Evolutionary conservation across 2,329 filamentous ascomycete genomes (phyloP).

Genomic region (Ophiostoma perfectum): DNA sequence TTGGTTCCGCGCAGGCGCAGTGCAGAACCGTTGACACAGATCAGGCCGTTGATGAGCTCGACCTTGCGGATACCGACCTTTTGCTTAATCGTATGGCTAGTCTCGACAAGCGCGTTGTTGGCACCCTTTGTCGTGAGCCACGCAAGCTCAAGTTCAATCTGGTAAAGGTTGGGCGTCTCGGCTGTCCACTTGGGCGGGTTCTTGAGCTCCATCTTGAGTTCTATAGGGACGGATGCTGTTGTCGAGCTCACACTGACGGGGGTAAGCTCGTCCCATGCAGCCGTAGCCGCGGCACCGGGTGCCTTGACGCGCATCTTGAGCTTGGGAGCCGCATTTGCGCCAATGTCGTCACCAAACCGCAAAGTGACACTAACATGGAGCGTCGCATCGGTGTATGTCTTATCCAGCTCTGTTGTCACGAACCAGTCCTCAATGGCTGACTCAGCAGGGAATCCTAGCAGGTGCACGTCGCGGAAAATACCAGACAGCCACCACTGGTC

Average conservation of each 20-base stretch:
- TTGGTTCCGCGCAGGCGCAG: constrained; percentile 61
- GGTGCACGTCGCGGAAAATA: constrained; percentile 62
- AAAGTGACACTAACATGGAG: constrained; percentile 47
- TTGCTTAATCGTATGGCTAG: constrained; percentile 43
- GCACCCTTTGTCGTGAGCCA: constrained; percentile 16
- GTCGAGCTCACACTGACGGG: background rate
- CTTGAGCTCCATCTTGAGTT: constrained; percentile 40
- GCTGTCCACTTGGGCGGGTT: constrained; percentile 64
- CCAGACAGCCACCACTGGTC: constrained; percentile 65
- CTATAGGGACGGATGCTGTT: constrained; percentile 7
- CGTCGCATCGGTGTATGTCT: constrained; percentile 45
- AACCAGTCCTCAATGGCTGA: constrained; percentile 53
- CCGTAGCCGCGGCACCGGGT: background rate
- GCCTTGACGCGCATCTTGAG: constrained; percentile 30
- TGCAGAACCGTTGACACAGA: constrained; percentile 57
- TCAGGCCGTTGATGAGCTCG: constrained; percentile 55
- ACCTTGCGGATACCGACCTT: constrained; percentile 59
- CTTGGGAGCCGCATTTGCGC: constrained; percentile 35
- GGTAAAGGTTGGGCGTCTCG: constrained; percentile 59
- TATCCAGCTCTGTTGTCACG: constrained; percentile 50
- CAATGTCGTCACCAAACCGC: constrained; percentile 28
- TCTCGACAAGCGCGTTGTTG: constrained; percentile 15
- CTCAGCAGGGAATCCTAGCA: constrained; percentile 51
- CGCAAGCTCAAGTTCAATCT: constrained; percentile 42
- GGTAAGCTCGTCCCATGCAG: constrained; percentile 3